Evolutionary conservation across 495 filamentous ascomycete species (phyloP).

Genomic region (Mytilinidion resinicola): DNA sequence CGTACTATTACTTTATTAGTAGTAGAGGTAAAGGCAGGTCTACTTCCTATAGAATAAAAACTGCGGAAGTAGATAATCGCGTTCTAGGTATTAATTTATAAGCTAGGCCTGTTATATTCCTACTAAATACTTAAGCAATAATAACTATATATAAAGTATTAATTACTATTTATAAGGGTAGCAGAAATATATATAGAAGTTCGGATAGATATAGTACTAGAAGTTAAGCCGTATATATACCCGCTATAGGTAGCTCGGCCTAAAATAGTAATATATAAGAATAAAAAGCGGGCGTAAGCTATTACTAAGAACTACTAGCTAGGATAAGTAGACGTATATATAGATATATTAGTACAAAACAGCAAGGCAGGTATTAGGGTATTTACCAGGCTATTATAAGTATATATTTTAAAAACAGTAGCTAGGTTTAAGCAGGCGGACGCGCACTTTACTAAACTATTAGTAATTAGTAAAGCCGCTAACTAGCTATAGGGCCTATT

Average conservation of each 20-base stretch:
- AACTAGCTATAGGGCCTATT: conserved; percentile 9
- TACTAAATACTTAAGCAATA: conserved; percentile 1
- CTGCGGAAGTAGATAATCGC: conserved; percentile 14
- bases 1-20: conserved; percentile 10
- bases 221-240: background rate
- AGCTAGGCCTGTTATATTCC: conserved; percentile 5
- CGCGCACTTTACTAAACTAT: conserved; percentile 10
- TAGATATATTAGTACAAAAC: conserved; percentile 15
- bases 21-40: background rate
- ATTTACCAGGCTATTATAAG: conserved; percentile 2
- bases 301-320: conserved; percentile 8
- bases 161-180: no score
- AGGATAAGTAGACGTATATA: conserved; percentile 18
- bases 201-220: background rate
- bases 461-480: conserved; percentile 14
- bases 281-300: conserved; percentile 6
- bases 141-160: no score
- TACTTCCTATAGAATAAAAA: conserved; percentile 16
- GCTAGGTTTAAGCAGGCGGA: conserved; percentile 12
- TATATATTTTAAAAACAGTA: conserved; percentile 12
- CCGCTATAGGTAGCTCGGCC: conserved; percentile 2
- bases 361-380: conserved; percentile 4
- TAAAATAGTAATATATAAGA: conserved; percentile 14
- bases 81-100: conserved; percentile 15
- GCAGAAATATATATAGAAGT: no score